Evolutionary conservation across 129 eudicot species (phyloP).

Genomic region (Silybum marianum): DNA sequence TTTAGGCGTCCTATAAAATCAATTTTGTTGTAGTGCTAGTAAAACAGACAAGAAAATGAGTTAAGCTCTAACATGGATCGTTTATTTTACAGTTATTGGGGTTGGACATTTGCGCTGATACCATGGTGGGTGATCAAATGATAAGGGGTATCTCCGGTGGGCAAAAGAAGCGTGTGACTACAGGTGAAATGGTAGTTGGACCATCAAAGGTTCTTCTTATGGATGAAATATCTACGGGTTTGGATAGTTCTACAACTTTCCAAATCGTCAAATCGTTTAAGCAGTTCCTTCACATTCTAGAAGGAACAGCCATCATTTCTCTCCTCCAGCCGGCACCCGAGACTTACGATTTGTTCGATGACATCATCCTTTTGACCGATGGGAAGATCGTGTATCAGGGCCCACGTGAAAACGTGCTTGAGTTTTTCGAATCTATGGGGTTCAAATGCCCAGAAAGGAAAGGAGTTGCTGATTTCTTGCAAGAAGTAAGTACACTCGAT

Average conservation of each 20-base stretch:
- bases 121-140: slow-evolving; percentile 77
- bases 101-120: slow-evolving; percentile 74
- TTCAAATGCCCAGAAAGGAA: slow-evolving; percentile 78
- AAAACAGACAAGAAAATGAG: not conserved
- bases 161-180: slow-evolving; percentile 75
- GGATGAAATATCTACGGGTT: slow-evolving; percentile 89
- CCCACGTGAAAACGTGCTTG: slow-evolving; percentile 68
- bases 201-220: slow-evolving; percentile 76
- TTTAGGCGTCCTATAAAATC: not conserved
- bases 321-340: slow-evolving; percentile 91
- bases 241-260: slow-evolving; percentile 79
- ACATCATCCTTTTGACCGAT: slow-evolving; percentile 68
- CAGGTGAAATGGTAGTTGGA: slow-evolving; percentile 86
- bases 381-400: slow-evolving; percentile 72
- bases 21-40: not conserved
- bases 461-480: slow-evolving; percentile 81
- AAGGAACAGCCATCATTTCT: slow-evolving; percentile 69
- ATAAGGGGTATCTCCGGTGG: slow-evolving; percentile 83
- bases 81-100: slow-evolving; percentile 57
- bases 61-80: not conserved
- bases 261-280: slow-evolving; percentile 62
- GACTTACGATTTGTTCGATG: slow-evolving; percentile 71
- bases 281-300: slow-evolving; percentile 63
- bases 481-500: slow-evolving; percentile 38
- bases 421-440: slow-evolving; percentile 71